Evolutionary conservation across 2,329 filamentous ascomycete genomes (phyloP).

Genomic region (Aureobasidium sp.): DNA sequence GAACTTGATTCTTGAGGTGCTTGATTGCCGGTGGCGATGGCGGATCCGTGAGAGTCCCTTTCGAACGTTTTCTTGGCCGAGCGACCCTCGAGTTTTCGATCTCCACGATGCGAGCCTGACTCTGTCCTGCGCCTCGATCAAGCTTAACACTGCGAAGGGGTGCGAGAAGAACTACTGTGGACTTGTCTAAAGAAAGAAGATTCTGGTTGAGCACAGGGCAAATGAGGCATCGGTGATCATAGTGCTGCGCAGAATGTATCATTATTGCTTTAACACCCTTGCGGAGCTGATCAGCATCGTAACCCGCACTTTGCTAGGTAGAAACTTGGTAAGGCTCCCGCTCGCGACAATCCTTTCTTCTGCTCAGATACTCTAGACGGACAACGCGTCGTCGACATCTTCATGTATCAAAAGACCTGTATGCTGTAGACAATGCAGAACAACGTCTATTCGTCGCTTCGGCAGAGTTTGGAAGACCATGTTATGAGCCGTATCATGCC

Average conservation of each 20-base stretch:
- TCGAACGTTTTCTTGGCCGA: not conserved
- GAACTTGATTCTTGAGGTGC: not conserved
- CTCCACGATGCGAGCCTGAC: not conserved
- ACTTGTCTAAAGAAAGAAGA: not conserved
- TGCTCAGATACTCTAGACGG: not conserved
- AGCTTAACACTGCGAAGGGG: not conserved
- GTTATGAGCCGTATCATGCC: not conserved
- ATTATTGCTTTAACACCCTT: not conserved
- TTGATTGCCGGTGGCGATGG: not conserved
- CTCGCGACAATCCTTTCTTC: not conserved
- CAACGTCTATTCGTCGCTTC: not conserved
- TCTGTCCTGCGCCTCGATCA: not conserved
- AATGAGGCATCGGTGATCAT: slow-evolving; percentile 1
- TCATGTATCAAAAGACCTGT: not conserved
- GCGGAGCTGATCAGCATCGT: not conserved
- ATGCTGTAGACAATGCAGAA: not conserved
- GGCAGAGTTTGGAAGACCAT: not conserved
- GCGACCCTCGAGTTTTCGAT: not conserved
- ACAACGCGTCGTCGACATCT: not conserved
- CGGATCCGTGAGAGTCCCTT: not conserved
- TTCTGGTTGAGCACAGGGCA: slow-evolving; percentile 9
- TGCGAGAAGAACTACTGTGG: not conserved
- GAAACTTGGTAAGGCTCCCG: not conserved
- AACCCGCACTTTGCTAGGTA: not conserved
- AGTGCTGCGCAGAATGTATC: not conserved